Evolutionary conservation across 2,329 filamentous ascomycete genomes (phyloP), one percentile per base, ranked within the genome.

Genomic region (Leptographium flavum): DNA sequence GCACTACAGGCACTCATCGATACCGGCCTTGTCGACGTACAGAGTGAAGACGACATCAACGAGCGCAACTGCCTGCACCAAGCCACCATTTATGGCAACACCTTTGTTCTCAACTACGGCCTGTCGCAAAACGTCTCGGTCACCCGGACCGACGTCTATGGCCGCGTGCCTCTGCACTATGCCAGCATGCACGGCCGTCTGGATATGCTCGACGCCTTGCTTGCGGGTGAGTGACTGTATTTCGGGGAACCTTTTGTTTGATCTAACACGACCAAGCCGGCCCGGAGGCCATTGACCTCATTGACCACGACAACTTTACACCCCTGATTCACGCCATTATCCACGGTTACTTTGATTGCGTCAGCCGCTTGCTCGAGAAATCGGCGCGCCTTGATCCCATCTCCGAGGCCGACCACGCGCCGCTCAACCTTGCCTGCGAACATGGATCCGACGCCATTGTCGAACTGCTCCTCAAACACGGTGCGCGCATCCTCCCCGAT

Each of bases 241-340:
- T 19, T 32, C 21, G 17, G 4, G 5, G 14, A 9, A 10, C 19
- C 27, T 15, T 11, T 21, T 21, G 7, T 21, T 5, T 27, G n/a
- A 30, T 42, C 39, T 36, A 8, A 42, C 32, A 17, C 37, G 28
- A n/a, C 21, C n/a, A 46, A 79, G 76, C 76, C 21, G 79, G 83
- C 39, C 75, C 78, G 5, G 69, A 76, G 19, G 94, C 87, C 0
- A 83, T 96, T 49, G 80, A 96, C 58, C 69, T 83, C 35, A 88
- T 88, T 58, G 92, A 98, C 57, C 85, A 96, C 58, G 90, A 98
- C 65, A 95, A 94, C 62, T 98, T 94, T 60, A 96, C 90, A 0
- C 88, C 92, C 1, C 67, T 98, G 39, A 92, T 98, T 47, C 92
- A 96, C 62, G 83, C 87, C 37, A 95, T 96, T 51, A 88, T 94